These are phyloP conservation scores for Saccharomyces hybrid DNA, from an alignment of 1,139 yeast species.

Conservation along the genomic window DNA sequence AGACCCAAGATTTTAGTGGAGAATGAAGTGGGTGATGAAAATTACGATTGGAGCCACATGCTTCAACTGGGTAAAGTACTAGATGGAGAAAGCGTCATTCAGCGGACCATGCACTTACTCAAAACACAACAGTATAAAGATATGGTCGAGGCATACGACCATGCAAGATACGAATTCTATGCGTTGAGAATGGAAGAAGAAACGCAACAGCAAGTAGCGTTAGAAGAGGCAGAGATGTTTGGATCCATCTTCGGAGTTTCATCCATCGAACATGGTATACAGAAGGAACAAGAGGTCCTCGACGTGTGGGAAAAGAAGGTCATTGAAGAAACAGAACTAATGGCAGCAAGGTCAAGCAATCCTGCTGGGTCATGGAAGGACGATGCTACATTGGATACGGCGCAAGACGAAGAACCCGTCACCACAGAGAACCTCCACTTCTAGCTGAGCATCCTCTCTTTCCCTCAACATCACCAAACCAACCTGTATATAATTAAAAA, in stretches of 20 bases:
- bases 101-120: constrained; percentile 71
- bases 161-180: constrained; percentile 83
- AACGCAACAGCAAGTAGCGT: constrained; percentile 61
- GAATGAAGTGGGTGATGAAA: constrained; percentile 44
- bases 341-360: constrained; percentile 39
- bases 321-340: constrained; percentile 45
- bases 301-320: constrained; percentile 72
- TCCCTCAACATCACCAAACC: neutral
- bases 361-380: constrained; percentile 34
- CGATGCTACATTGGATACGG: constrained; percentile 6
- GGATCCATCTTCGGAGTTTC: constrained; percentile 68
- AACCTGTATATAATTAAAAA: neutral
- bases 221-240: constrained; percentile 78
- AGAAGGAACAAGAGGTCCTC: constrained; percentile 61
- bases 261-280: constrained; percentile 58
- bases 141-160: constrained; percentile 66
- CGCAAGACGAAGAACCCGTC: neutral
- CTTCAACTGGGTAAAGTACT: constrained; percentile 65
- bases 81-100: constrained; percentile 93
- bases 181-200: constrained; percentile 79
- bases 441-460: neutral
- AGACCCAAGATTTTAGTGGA: constrained; percentile 86
- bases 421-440: neutral
- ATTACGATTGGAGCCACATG: constrained; percentile 70
- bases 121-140: constrained; percentile 36